Percentiles rank a stretch among this genome's conserved stretches.
These are phyloP conservation scores for Dendrobium chrysotoxum DNA, from an alignment of 106 monocot genomes.

Conservation along the genomic window DNA sequence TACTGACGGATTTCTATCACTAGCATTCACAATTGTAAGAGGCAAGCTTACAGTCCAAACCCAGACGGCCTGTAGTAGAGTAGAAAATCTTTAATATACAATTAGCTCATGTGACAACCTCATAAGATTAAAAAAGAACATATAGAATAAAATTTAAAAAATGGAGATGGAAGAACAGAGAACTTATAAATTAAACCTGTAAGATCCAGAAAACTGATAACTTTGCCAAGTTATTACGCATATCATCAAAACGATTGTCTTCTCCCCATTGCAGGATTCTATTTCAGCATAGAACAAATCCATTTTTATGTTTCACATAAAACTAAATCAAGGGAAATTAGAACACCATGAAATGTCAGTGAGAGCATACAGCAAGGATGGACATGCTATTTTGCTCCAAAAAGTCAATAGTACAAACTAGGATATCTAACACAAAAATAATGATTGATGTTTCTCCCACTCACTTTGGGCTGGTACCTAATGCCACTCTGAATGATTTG, in stretches of 20 bases:
- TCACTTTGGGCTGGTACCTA: no score
- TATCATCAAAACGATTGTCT: slow-evolving; percentile 85
- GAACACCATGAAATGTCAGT: neutral
- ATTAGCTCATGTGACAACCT: no score
- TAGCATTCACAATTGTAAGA: slow-evolving; percentile 86
- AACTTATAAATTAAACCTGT: slow-evolving; percentile 45
- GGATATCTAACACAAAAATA: no score
- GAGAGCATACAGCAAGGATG: no score
- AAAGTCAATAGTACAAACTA: no score
- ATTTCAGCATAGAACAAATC: neutral
- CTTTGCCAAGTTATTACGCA: slow-evolving; percentile 71
- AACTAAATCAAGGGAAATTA: neutral
- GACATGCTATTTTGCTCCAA: no score
- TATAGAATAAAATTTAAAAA: neutral
- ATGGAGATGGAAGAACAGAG: neutral
- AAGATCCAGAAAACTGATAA: slow-evolving; percentile 83
- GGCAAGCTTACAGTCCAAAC: slow-evolving; percentile 99
- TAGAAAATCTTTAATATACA: neutral
- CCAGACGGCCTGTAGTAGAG: slow-evolving; percentile 72
- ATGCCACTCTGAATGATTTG: no score
- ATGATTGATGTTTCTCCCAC: no score
- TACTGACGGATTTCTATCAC: slow-evolving; percentile 60
- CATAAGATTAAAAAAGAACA: neutral
- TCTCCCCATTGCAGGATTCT: slow-evolving; percentile 98
- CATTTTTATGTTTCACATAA: neutral